Evolutionary conservation across 2,329 filamentous ascomycete species (phyloP).

Genomic region (Zasmidium citrigriseum): DNA sequence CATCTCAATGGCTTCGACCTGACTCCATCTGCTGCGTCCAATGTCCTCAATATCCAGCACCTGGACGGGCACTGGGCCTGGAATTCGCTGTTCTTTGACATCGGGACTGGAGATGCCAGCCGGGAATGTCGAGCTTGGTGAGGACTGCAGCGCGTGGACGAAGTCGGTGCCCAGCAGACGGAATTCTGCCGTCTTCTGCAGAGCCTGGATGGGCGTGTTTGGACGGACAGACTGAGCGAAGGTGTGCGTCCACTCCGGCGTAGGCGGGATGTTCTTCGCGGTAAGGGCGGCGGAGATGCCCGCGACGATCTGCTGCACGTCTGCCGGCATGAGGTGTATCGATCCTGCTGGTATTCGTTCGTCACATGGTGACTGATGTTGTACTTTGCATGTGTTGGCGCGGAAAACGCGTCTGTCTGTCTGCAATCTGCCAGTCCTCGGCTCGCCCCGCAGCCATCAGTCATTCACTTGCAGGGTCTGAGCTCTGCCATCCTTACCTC

Average conservation of each 20-base stretch:
- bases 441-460: not conserved
- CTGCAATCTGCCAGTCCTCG: too few species aligned
- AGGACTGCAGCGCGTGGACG: slow-evolving; percentile 55
- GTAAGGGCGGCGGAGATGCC: slow-evolving; percentile 16
- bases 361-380: slow-evolving; percentile 15
- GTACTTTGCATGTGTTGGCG: not conserved
- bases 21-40: slow-evolving; percentile 76
- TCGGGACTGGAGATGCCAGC: slow-evolving; percentile 55
- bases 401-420: not conserved
- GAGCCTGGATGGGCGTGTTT: slow-evolving; percentile 64
- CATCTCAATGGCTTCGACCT: slow-evolving; percentile 79
- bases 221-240: slow-evolving; percentile 60
- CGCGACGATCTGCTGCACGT: slow-evolving; percentile 8
- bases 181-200: slow-evolving; percentile 77
- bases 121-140: slow-evolving; percentile 56
- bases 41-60: slow-evolving; percentile 86
- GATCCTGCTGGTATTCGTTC: not conserved
- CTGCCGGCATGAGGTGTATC: slow-evolving; percentile 12
- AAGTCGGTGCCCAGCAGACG: slow-evolving; percentile 80
- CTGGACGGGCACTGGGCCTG: slow-evolving; percentile 71
- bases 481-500: not conserved
- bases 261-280: slow-evolving; percentile 52
- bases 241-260: slow-evolving; percentile 61
- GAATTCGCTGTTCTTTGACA: slow-evolving; percentile 58
- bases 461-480: not conserved